Evolutionary conservation across 768 basidiomycete genomes (phyloP).

Genomic region (Tylopilus felleus): DNA sequence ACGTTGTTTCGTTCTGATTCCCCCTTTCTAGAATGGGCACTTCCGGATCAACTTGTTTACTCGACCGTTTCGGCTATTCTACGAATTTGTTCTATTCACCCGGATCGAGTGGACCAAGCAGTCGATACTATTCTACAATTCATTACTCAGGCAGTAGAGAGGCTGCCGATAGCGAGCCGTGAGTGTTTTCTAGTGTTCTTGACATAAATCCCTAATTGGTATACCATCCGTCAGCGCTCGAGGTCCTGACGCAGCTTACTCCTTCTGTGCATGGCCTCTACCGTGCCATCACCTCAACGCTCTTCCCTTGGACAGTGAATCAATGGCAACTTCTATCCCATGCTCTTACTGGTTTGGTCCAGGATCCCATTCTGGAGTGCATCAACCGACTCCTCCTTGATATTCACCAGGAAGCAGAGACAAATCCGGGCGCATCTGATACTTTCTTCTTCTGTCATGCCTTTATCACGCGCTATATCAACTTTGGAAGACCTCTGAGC

Average conservation of each 20-base stretch:
- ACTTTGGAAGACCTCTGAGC: slow-evolving; percentile 72
- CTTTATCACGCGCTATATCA: slow-evolving; percentile 72
- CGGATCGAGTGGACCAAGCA: slow-evolving; percentile 46
- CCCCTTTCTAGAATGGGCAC: slow-evolving; percentile 66
- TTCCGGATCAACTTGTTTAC: slow-evolving; percentile 81
- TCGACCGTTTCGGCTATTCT: slow-evolving; percentile 76
- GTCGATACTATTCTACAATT: slow-evolving; percentile 62
- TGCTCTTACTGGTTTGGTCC: slow-evolving; percentile 59
- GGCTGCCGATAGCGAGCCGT: slow-evolving; percentile 55
- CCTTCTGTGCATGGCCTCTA: slow-evolving; percentile 86
- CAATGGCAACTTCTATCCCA: slow-evolving; percentile 62
- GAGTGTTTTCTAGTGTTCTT: slow-evolving; percentile 25
- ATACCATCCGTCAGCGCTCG: slow-evolving; percentile 47
- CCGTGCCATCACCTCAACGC: slow-evolving; percentile 76
- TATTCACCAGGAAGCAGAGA: slow-evolving; percentile 52
- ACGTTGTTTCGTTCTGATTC: background rate
- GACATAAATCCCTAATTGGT: background rate
- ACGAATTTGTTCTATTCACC: slow-evolving; percentile 54
- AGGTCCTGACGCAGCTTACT: slow-evolving; percentile 68
- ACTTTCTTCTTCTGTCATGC: slow-evolving; percentile 58
- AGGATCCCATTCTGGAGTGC: slow-evolving; percentile 62
- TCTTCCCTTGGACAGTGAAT: slow-evolving; percentile 65
- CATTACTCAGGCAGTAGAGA: slow-evolving; percentile 51
- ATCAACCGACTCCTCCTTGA: slow-evolving; percentile 69
- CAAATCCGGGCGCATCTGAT: slow-evolving; percentile 28